Evolutionary conservation across 2,329 filamentous ascomycete species (phyloP), one percentile per base, ranked within the genome.

Genomic region (Colletotrichum magnum): DNA sequence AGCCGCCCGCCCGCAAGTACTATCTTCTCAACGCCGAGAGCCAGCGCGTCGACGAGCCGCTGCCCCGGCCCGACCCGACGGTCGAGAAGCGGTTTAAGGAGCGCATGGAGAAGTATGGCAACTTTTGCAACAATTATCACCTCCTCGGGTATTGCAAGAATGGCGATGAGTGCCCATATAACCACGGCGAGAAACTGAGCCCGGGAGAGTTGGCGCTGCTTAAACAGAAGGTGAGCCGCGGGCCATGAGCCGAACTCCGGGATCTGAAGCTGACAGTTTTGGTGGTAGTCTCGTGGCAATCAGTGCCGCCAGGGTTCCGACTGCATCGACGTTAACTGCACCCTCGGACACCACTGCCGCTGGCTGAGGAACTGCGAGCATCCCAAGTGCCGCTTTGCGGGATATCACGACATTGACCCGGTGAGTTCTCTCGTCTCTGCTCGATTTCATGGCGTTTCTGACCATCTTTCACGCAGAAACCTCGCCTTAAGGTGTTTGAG

Each of bases 11-110:
- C 1, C 73, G 69, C 21, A 73, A 74, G 52, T 78, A 67, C 57
- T 75, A 73, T 43, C 73, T 74, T n/a, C 64, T 80, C 26, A 80
- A 80, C 72, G 72, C 70, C 16, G 65, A 75, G 36, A 67, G 74
- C 39, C 72, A 79, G 72, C 78, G 79, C n/a, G 48, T 80, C 13
- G 78, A 80, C 56, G 72, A 74, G 36, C 73, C 72, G 0, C 69
- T 79, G 18, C 71, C 74, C 2, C 73, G 73, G n/a, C 41, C 67
- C 2, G 74, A 78, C 21, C 39, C 64, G 0, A 43, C 58, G 1
- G 72, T 71, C 1, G 71, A 75, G 9, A 71, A 74, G 36, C 45
- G 67, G 0, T 70, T 78, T n/a, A 64, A 62, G 15, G 73, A 74
- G 1, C 66, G 72, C 21, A 66, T 70, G 48, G 28, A 6, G 3